Percentiles rank a stretch among this genome's conserved stretches.
phyloP scores from a whole-genome alignment of 495 filamentous ascomycete genomes.

The Penicillium fimorum region DNA sequence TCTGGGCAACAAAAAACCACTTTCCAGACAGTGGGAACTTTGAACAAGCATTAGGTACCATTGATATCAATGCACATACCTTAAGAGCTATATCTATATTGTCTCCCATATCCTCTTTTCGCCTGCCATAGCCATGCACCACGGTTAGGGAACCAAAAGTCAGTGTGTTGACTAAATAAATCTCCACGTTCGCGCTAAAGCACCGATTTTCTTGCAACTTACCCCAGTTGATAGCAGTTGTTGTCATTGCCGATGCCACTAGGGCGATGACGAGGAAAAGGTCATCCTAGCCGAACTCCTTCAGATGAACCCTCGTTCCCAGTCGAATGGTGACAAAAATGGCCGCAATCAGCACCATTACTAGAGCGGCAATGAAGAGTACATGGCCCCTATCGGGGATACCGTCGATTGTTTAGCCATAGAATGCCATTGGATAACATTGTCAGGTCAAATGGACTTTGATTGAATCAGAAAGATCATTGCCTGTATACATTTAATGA shows the following conservation, averaged over 20 bases:
- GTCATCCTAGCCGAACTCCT: constrained; percentile 11
- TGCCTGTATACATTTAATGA: not conserved
- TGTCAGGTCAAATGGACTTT: not conserved
- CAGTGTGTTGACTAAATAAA: not conserved
- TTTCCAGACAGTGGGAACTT: constrained; percentile 2
- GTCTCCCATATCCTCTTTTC: constrained; percentile 9
- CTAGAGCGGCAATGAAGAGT: constrained; percentile 7
- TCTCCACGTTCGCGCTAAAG: not conserved
- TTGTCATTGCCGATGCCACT: constrained; percentile 4
- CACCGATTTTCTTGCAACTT: not conserved
- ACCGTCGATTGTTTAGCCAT: constrained; percentile 6
- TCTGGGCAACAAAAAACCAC: constrained; percentile 22
- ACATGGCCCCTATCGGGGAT: constrained; percentile 9
- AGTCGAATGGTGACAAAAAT: constrained; percentile 5
- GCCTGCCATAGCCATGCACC: constrained; percentile 9
- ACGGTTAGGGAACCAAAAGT: not conserved
- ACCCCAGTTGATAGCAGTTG: not conserved
- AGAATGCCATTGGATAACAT: constrained; percentile 1
- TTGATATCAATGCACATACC: not conserved
- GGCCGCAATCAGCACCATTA: constrained; percentile 5
- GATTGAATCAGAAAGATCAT: not conserved
- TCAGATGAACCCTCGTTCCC: not conserved
- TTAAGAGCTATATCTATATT: constrained; percentile 6
- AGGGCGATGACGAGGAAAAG: constrained; percentile 8
- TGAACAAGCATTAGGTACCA: not conserved